Conservation (phyloP, 2,329 filamentous ascomycete species). For the Fusarium pininemorale region DNA sequence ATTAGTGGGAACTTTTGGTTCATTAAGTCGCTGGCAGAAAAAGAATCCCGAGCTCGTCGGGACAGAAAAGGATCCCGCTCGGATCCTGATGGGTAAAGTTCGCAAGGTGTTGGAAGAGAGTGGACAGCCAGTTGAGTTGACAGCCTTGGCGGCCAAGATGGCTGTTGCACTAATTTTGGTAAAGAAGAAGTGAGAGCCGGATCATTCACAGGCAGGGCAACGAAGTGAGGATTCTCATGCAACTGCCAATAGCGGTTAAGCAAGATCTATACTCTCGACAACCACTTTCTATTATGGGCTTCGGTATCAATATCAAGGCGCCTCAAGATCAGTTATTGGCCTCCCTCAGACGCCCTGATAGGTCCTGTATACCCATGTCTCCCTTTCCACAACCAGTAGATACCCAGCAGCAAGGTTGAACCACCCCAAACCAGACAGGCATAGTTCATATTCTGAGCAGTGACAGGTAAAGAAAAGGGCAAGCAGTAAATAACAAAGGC, state of each 20-base stretch:
- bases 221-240: fast-evolving
- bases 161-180: background rate
- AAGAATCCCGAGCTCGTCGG: background rate
- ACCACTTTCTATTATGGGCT: fast-evolving
- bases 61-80: background rate
- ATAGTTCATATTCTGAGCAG: background rate
- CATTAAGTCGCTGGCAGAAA: background rate
- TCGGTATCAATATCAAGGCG: fast-evolving
- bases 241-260: fast-evolving
- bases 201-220: fast-evolving
- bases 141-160: background rate
- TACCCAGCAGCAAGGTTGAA: background rate
- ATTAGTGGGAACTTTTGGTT: background rate
- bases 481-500: background rate
- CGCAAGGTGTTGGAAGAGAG: background rate
- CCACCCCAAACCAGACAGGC: background rate
- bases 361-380: background rate
- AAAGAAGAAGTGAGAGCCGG: background rate
- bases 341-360: background rate
- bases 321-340: fast-evolving
- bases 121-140: background rate
- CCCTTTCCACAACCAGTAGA: background rate
- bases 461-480: background rate
- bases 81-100: background rate
- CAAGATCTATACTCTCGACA: background rate